Evolutionary conservation across 805 yeast genomes (phyloP).

Genomic region (Ogataea corticis): DNA sequence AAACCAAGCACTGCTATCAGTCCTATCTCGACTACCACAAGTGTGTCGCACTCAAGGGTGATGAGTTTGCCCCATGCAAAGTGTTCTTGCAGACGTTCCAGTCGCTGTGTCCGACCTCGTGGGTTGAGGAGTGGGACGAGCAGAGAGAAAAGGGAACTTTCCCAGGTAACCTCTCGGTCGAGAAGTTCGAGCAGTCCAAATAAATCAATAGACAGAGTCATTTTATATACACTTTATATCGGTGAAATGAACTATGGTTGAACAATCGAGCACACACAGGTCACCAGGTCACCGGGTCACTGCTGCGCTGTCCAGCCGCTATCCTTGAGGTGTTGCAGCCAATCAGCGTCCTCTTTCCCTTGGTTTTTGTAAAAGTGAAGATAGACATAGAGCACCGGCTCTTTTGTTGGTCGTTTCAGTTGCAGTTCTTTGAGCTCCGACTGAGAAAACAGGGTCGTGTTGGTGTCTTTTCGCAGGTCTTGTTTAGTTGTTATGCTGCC

Average conservation of each 20-base stretch:
- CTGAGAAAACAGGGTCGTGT: conserved; percentile 4
- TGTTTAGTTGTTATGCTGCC: too few species aligned
- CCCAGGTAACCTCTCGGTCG: conserved; percentile 41
- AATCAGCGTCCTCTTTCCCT: background rate
- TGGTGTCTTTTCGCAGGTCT: background rate
- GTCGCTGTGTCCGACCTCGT: conserved; percentile 79
- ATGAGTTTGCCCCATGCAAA: conserved; percentile 96
- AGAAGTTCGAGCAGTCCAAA: conserved; percentile 28
- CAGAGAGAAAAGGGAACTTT: conserved; percentile 58
- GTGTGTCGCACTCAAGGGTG: conserved; percentile 95
- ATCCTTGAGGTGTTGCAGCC: conserved; percentile 2
- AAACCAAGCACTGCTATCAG: conserved; percentile 98
- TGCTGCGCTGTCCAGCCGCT: conserved; percentile 12
- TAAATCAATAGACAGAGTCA: conserved; percentile 1
- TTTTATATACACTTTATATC: conserved; percentile 8
- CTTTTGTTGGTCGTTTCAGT: conserved; percentile 13
- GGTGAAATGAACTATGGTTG: conserved; percentile 2
- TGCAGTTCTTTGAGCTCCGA: conserved; percentile 13
- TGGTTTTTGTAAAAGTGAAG: conserved; percentile 17
- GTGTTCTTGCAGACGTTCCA: conserved; percentile 90
- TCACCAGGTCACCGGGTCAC: too few species aligned
- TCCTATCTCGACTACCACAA: conserved; percentile 97
- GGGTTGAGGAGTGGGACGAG: conserved; percentile 88
- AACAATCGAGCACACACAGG: too few species aligned
- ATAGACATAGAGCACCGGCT: conserved; percentile 29